A percentile compares a stretch with the other conserved stretches of the same genome.
These are phyloP conservation scores for Leccinum subtestaceum DNA, from an alignment of 768 basidiomycete species.

Conservation along the genomic window DNA sequence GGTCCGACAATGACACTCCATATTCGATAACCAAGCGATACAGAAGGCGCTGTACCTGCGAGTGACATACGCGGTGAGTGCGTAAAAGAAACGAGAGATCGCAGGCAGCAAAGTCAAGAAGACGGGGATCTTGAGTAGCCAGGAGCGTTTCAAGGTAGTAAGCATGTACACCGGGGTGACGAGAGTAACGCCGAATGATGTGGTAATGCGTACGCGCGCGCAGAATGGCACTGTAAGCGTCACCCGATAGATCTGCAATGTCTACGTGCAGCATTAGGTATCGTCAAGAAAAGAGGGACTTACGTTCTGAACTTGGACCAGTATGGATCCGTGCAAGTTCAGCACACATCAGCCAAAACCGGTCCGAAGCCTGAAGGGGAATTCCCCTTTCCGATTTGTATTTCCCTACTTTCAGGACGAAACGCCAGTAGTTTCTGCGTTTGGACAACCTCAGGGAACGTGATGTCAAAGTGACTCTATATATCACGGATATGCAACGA, in stretches of 20 bases:
- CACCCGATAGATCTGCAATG: slow-evolving; percentile 12
- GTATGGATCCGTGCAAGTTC: slow-evolving; percentile 33
- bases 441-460: slow-evolving; percentile 22
- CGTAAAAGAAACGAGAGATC: slow-evolving; percentile 36
- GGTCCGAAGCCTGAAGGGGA: slow-evolving; percentile 42
- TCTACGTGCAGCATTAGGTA: slow-evolving; percentile 7
- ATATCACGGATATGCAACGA: slow-evolving; percentile 23
- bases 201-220: slow-evolving; percentile 42
- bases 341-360: slow-evolving; percentile 62
- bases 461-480: slow-evolving; percentile 29
- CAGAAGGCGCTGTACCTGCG: slow-evolving; percentile 39
- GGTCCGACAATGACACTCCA: slow-evolving; percentile 22
- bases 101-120: slow-evolving; percentile 32
- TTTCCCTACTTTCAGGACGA: slow-evolving; percentile 43
- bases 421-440: slow-evolving; percentile 44
- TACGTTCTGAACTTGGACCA: slow-evolving; percentile 11
- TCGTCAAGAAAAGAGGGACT: slow-evolving; percentile 1
- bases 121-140: slow-evolving; percentile 23
- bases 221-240: slow-evolving; percentile 16
- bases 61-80: slow-evolving; percentile 32
- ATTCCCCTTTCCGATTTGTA: slow-evolving; percentile 42
- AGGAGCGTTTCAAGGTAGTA: slow-evolving; percentile 46
- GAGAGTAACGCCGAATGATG: slow-evolving; percentile 36
- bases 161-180: slow-evolving; percentile 43
- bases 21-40: slow-evolving; percentile 38